Conservation (phyloP, 371 early-diverging fungal species). For the Catenaria anguillulae region DNA sequence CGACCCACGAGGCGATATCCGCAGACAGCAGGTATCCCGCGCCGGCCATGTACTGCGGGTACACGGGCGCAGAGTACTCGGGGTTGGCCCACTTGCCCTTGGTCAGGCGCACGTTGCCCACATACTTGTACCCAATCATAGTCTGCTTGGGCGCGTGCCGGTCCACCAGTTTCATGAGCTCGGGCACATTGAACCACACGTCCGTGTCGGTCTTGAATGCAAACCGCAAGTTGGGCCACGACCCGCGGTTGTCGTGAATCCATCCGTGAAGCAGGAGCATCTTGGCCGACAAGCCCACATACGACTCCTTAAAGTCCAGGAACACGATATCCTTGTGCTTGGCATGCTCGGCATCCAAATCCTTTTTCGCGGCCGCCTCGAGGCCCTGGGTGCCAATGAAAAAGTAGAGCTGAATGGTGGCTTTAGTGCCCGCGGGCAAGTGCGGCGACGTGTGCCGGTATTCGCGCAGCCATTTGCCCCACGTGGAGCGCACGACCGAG, state of each 20-base stretch:
- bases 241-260: not conserved
- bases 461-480: not conserved
- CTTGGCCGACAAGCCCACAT: not conserved
- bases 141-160: not conserved
- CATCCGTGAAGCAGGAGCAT: not conserved
- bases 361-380: not conserved
- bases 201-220: constrained; percentile 8
- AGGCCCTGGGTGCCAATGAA: not conserved
- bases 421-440: not conserved
- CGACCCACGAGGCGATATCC: constrained; percentile 3
- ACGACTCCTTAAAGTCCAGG: not conserved
- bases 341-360: not conserved
- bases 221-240: not conserved
- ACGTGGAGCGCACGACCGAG: not conserved
- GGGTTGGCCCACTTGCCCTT: constrained; percentile 3
- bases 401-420: not conserved
- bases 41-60: constrained; percentile 5
- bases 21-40: constrained; percentile 1
- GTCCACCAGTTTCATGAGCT: not conserved
- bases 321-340: not conserved
- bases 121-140: constrained; percentile 5
- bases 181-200: constrained; percentile 2
- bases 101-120: not conserved
- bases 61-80: not conserved
- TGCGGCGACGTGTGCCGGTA: not conserved